A percentile compares a stretch with the other conserved stretches of the same genome.
Evolutionary conservation across 139 green algal species (phyloP).

Genomic region (Tetraselmis striata): DNA sequence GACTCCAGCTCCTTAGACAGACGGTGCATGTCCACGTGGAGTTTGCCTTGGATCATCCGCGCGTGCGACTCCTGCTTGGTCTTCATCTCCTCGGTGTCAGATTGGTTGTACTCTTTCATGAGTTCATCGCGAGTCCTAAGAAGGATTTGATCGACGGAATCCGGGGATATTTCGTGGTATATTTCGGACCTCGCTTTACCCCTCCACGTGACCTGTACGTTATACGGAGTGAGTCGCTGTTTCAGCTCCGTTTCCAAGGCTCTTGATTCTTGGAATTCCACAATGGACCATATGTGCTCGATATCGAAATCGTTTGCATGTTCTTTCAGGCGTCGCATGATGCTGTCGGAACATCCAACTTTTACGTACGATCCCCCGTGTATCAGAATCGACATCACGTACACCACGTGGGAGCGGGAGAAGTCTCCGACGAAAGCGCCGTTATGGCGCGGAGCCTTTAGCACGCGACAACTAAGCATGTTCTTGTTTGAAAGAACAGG

Average conservation of each 20-base stretch:
- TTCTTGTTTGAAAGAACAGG: background rate
- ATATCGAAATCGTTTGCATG: background rate
- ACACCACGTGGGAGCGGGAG: background rate
- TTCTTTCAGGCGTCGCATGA: background rate
- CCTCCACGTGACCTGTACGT: background rate
- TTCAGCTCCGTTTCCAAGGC: background rate
- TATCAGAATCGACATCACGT: background rate
- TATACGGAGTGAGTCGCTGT: background rate
- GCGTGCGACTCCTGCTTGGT: no score
- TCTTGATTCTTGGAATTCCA: background rate
- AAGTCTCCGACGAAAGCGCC: no score
- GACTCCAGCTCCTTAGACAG: background rate
- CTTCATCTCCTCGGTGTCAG: background rate
- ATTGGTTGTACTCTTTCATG: no score
- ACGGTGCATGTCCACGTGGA: background rate
- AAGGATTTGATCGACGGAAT: background rate
- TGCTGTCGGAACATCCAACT: background rate
- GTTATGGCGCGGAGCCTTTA: background rate
- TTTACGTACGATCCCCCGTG: background rate
- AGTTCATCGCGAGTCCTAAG: background rate
- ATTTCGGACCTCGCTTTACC: background rate
- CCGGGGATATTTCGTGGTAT: background rate
- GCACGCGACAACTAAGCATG: background rate
- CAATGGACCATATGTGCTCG: background rate
- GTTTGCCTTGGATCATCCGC: no score